Base-by-base conservation (phyloP, 257 asterid species). In the Ophiorrhiza pumila region DNA sequence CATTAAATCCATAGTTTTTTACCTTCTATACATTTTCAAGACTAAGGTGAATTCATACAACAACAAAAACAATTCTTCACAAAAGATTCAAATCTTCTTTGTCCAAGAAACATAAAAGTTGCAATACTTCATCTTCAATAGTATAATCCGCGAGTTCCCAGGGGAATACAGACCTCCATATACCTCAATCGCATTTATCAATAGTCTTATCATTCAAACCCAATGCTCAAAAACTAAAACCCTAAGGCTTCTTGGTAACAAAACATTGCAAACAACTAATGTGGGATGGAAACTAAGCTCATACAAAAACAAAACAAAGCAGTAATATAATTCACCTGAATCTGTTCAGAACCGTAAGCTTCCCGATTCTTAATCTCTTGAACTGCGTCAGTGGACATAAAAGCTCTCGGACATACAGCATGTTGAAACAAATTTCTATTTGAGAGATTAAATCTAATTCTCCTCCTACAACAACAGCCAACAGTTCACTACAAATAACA, bases 261-360 rank as follows among this genome's bases (percentile, higher is more conserved):
- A 29, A 29, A 52, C 56, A 47, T 53, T 29, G 56, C 18, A 42
- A 20, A 42, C 35, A 2, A 45, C 1, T 55, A 20, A 25, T 42
- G 46, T 6, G 37, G n/a, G 59, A 68, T 32, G 31, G 59, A 37
- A 55, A 47, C 5, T 29, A 74, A 56, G 45, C 62, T 5, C 39
- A 52, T 17, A 34, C 3, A 62, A 49, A 23, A 73, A 23, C 11
- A 32, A 60, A 23, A 29, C 4, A 50, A 39, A 23, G 65, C 23
- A 47, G 18, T 27, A 59, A 23, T 50, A 56, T 59, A 32, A 45
- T 27, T 84, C 62, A 95, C 98, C 98, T 95, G 99, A 86, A 95
- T 95, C 81, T 95, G 99, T 37, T 95, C 96, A 18, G 99, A 90
- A 67, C 98, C 96, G 80, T 95, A 95, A 65, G 87, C 97, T 70